Evolutionary conservation across 2,329 filamentous ascomycete genomes (phyloP).

Genomic region (Fusarium transvaalense): DNA sequence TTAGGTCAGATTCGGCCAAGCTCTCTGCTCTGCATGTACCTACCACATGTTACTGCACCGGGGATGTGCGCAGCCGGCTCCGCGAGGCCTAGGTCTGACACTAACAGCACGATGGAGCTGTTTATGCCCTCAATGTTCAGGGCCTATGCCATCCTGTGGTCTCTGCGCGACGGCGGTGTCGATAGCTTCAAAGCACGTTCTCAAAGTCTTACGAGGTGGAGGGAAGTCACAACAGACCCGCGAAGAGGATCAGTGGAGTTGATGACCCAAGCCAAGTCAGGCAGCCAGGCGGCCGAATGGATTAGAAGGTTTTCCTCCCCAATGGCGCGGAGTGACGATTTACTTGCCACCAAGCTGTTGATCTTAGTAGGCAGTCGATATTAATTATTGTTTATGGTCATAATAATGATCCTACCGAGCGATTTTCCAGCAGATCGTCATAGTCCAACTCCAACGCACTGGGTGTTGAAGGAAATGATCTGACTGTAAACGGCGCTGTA

Average conservation of each 20-base stretch:
- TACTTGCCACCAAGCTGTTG: constrained; percentile 29
- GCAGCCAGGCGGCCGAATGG: constrained; percentile 11
- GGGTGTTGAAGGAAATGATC: constrained; percentile 14
- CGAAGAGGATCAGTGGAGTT: constrained; percentile 43
- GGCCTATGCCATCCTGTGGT: constrained; percentile 39
- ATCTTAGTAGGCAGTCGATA: constrained; percentile 28
- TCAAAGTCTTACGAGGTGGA: constrained; percentile 40
- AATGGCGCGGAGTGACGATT: constrained; percentile 24
- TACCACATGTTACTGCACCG: constrained; percentile 23
- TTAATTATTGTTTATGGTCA: constrained; percentile 15
- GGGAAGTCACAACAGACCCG: constrained; percentile 20
- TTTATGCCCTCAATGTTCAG: constrained; percentile 38
- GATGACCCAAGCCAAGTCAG: constrained; percentile 11
- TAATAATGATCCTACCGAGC: constrained; percentile 2
- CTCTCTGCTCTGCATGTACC: not conserved
- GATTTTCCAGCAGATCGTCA: constrained; percentile 16
- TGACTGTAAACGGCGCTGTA: constrained; percentile 2
- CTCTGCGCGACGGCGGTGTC: constrained; percentile 47
- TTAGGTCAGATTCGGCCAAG: constrained; percentile 39
- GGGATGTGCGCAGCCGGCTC: constrained; percentile 48
- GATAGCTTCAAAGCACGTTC: constrained; percentile 49
- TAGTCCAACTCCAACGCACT: constrained; percentile 19
- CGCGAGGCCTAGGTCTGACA: constrained; percentile 43
- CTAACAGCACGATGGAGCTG: constrained; percentile 44
- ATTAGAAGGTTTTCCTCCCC: constrained; percentile 6